phyloP scores from a whole-genome alignment of 108 stramenopile species.

The Skeletonema marinoi region DNA sequence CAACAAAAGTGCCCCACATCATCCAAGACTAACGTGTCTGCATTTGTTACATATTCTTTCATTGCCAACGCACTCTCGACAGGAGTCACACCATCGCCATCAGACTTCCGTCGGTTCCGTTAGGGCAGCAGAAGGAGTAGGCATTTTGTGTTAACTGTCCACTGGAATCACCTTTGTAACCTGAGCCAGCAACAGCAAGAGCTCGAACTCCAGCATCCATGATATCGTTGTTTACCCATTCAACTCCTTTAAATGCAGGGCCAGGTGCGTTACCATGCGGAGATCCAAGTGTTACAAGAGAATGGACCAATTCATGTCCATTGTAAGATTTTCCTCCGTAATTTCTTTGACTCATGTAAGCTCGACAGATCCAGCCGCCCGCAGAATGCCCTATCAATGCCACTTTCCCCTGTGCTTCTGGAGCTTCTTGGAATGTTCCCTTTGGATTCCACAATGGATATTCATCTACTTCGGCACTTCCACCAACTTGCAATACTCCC shows the following conservation, averaged over 20 bases:
- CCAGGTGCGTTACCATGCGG: slow-evolving; percentile 72
- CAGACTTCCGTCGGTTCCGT: slow-evolving; percentile 59
- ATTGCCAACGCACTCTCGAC: slow-evolving; percentile 52
- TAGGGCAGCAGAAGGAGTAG: slow-evolving; percentile 66
- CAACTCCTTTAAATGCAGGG: slow-evolving; percentile 67
- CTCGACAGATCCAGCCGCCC: slow-evolving; percentile 71
- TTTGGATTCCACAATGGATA: slow-evolving; percentile 69
- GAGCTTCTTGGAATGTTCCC: slow-evolving; percentile 51
- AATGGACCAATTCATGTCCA: slow-evolving; percentile 58
- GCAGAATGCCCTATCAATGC: slow-evolving; percentile 65
- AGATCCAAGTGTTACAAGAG: slow-evolving; percentile 66
- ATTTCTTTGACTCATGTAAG: slow-evolving; percentile 54
- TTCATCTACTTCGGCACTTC: slow-evolving; percentile 57
- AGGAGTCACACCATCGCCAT: slow-evolving; percentile 82
- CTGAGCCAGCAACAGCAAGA: slow-evolving; percentile 65
- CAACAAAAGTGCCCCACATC: slow-evolving; percentile 64
- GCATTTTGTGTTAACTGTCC: slow-evolving; percentile 60
- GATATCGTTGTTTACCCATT: slow-evolving; percentile 59
- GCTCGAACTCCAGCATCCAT: slow-evolving; percentile 45
- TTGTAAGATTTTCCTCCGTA: slow-evolving; percentile 71
- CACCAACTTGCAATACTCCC: slow-evolving; percentile 66
- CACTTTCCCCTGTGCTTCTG: slow-evolving; percentile 46
- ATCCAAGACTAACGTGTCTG: slow-evolving; percentile 49
- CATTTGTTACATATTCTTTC: slow-evolving; percentile 41
- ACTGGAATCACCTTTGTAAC: slow-evolving; percentile 62